Evolutionary conservation across 768 basidiomycete species (phyloP), one percentile per base, ranked within the genome.

Genomic region (Terana coerulea): DNA sequence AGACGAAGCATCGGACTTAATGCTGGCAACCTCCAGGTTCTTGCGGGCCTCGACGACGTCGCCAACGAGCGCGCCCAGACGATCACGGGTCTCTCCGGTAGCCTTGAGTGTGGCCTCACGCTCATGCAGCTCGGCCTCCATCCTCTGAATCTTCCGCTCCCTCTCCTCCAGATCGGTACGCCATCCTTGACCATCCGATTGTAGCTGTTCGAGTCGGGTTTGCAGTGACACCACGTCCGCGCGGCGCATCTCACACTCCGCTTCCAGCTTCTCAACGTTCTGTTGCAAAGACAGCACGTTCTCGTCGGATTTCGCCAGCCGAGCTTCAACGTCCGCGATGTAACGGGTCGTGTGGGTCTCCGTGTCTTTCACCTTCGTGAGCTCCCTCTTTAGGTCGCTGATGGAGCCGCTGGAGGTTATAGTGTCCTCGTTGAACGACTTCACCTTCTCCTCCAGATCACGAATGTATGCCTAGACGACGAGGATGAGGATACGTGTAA

Each of bases 381-480:
- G 77, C 70, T 98, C 94, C 53, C 88, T 85, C 64, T 83, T 84
- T 47, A 98, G 77, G 54, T 95, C 92, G 22, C 77, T 77, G 64
- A 97, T 75, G 3, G 88, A 88, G 65, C 88, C 86, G 57, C 78
- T 86, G 17, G 90, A 89, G 9, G 79, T 77, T 31, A 88, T 66
- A 14, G 84, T 85, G 2, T 81, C 81, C 61, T 98, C 95, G 59
- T 92, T 84, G 62, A 86, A 89, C 4, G 77, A 69, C 71, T 88
- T 92, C 64, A 99, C 83, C 70, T 90, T 93, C 64, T 89, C 84
- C 68, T 99, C 95, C 28, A 98, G 75, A 64, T 98, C 95, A 25
- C 83, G 88, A 37, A 98, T 84, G 66, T 98, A 98, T 1, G 88
- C 88, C 92, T 95, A 67, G 44, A 31, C 52, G 30, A 19, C 45